phyloP scores from a whole-genome alignment of 768 basidiomycete species.

The Polyporus arcularius region DNA sequence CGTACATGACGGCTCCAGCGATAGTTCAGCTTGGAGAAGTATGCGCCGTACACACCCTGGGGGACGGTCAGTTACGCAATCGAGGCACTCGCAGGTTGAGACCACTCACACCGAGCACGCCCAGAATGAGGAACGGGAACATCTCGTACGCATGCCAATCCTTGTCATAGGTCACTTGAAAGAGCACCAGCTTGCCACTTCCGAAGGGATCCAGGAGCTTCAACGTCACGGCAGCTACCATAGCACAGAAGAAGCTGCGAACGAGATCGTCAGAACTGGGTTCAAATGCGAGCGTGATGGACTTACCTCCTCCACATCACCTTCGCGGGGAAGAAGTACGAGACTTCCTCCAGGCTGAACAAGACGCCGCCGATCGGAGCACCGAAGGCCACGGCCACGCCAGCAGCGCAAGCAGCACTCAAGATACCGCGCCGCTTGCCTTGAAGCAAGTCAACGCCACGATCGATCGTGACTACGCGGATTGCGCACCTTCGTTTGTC shows the following conservation, averaged over 20 bases:
- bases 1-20: conserved; percentile 86
- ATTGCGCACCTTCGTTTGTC: conserved; percentile 75
- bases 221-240: conserved; percentile 95
- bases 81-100: neutral
- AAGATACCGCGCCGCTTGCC: conserved; percentile 93
- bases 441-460: conserved; percentile 31
- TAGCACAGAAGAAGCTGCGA: conserved; percentile 92
- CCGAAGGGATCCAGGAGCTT: conserved; percentile 94
- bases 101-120: conserved; percentile 77
- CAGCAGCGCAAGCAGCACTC: conserved; percentile 95
- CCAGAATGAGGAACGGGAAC: conserved; percentile 80
- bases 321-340: conserved; percentile 96
- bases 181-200: conserved; percentile 90
- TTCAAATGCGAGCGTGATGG: neutral
- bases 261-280: conserved; percentile 31
- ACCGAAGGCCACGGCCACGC: conserved; percentile 96
- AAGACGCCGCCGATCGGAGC: conserved; percentile 94
- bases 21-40: conserved; percentile 89
- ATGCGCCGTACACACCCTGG: conserved; percentile 92
- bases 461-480: neutral
- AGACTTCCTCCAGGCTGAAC: conserved; percentile 94
- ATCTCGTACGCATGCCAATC: conserved; percentile 95
- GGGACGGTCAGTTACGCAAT: neutral
- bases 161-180: conserved; percentile 90
- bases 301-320: conserved; percentile 92